These are phyloP conservation scores for Psilocybe azurescens DNA, from an alignment of 768 basidiomycete genomes.

Conservation along the genomic window DNA sequence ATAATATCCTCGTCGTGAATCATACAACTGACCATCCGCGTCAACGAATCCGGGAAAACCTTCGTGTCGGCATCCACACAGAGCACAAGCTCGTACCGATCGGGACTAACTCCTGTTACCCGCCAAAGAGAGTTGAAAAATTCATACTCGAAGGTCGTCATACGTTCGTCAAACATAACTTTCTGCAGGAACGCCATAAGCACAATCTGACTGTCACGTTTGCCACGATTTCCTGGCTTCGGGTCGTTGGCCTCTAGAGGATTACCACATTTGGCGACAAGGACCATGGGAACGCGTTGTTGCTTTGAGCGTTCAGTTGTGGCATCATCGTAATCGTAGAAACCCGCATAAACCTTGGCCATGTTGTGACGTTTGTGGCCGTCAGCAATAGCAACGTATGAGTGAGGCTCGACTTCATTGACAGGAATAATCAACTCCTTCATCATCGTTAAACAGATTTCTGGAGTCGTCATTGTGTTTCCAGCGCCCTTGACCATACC, in stretches of 20 bases:
- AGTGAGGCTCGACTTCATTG: constrained; percentile 89
- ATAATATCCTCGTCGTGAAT: constrained; percentile 97
- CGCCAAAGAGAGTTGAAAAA: constrained; percentile 99
- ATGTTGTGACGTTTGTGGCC: constrained; percentile 99
- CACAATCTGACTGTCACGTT: constrained; percentile 98
- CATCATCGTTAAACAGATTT: constrained; percentile 97
- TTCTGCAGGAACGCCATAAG: constrained; percentile 98
- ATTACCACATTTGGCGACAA: constrained; percentile 96
- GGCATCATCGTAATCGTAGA: constrained; percentile 92
- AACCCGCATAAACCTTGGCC: constrained; percentile 98
- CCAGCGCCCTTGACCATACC: constrained; percentile 98
- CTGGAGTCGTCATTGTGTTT: constrained; percentile 87
- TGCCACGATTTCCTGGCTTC: constrained; percentile 98
- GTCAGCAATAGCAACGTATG: constrained; percentile 98
- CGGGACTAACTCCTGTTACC: constrained; percentile 92
- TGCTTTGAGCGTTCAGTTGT: constrained; percentile 93
- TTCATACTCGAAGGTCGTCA: constrained; percentile 99
- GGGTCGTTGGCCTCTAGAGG: constrained; percentile 85
- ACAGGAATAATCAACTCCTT: constrained; percentile 85
- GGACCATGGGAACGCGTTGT: constrained; percentile 93
- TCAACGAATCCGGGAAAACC: constrained; percentile 98
- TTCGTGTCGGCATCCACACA: constrained; percentile 99
- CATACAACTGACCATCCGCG: constrained; percentile 96
- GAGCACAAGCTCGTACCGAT: constrained; percentile 92
- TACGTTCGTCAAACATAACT: constrained; percentile 99